Percentiles rank a stretch among this genome's conserved stretches.
These are phyloP conservation scores for Periglandula ipomoeae DNA, from an alignment of 2,329 filamentous ascomycete genomes.

Conservation along the genomic window DNA sequence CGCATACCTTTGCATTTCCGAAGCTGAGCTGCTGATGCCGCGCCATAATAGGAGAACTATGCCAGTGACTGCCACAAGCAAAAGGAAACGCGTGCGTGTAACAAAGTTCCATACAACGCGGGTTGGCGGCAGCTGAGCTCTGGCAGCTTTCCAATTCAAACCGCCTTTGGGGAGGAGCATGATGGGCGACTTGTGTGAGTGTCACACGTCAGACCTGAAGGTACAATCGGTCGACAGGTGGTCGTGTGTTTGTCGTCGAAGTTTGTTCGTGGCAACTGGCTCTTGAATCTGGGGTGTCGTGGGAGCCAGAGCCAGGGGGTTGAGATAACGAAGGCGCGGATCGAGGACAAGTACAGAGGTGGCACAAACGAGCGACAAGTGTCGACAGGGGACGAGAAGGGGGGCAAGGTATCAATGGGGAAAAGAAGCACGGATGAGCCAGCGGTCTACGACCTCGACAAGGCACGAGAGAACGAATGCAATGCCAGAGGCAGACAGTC, in stretches of 20 bases:
- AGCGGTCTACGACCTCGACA: not conserved
- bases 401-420: not conserved
- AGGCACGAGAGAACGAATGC: not conserved
- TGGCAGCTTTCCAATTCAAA: conserved; percentile 86
- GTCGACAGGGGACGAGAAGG: not conserved
- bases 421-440: not conserved
- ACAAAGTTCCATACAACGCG: conserved; percentile 62
- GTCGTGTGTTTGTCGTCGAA: not conserved
- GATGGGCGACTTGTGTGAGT: conserved; percentile 19
- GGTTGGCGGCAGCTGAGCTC: conserved; percentile 66
- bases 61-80: conserved; percentile 61
- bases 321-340: conserved; percentile 4
- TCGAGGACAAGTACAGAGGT: not conserved
- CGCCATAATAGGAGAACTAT: conserved; percentile 80
- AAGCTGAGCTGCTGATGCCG: conserved; percentile 68
- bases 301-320: not conserved
- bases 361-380: conserved; percentile 5
- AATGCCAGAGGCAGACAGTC: conserved; percentile 1
- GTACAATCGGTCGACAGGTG: not conserved
- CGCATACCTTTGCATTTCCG: conserved; percentile 81
- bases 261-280: not conserved
- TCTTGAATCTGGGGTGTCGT: conserved; percentile 13
- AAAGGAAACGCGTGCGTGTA: conserved; percentile 68
- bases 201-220: conserved; percentile 4
- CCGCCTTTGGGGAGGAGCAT: conserved; percentile 92